Conservation (phyloP, 768 basidiomycete species). For the Rubroboletus pulcherrimus region DNA sequence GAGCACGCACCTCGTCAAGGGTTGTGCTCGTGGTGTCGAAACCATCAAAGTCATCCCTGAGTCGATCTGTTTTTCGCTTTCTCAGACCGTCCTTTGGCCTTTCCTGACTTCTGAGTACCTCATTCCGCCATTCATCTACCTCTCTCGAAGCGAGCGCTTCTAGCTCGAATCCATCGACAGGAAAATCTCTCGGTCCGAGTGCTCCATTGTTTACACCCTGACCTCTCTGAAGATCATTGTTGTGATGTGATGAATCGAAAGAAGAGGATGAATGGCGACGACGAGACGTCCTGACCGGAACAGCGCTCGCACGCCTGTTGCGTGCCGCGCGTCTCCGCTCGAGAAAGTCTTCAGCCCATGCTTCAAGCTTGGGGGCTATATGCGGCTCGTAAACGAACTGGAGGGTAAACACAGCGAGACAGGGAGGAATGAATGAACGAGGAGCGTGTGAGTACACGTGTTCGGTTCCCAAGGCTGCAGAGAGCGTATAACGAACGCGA, state of each 20-base stretch:
- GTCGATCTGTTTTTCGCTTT: slow-evolving; percentile 5
- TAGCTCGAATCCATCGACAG: slow-evolving; percentile 40
- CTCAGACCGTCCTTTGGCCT: neutral
- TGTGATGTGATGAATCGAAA: slow-evolving; percentile 6
- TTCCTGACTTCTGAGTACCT: slow-evolving; percentile 34
- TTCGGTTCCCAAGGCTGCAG: neutral
- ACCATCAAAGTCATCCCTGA: slow-evolving; percentile 11
- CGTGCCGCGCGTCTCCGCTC: slow-evolving; percentile 28
- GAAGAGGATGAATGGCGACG: slow-evolving; percentile 12
- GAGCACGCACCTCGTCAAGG: slow-evolving; percentile 45
- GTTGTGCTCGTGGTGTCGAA: slow-evolving; percentile 26
- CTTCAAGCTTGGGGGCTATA: slow-evolving; percentile 58
- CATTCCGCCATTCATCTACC: slow-evolving; percentile 50
- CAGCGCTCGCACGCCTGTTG: slow-evolving; percentile 24
- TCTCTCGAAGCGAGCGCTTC: slow-evolving; percentile 50
- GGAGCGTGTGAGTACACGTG: slow-evolving; percentile 21
- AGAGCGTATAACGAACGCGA: neutral
- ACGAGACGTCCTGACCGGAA: slow-evolving; percentile 18
- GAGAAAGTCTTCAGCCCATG: slow-evolving; percentile 35
- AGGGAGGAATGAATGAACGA: neutral
- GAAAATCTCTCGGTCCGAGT: slow-evolving; percentile 17
- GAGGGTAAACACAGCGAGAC: neutral
- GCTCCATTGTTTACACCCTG: neutral
- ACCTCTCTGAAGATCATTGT: slow-evolving; percentile 3
- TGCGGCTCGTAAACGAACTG: slow-evolving; percentile 72